Evolutionary conservation across 768 basidiomycete genomes (phyloP).

Genomic region (Tulasnella sp.): DNA sequence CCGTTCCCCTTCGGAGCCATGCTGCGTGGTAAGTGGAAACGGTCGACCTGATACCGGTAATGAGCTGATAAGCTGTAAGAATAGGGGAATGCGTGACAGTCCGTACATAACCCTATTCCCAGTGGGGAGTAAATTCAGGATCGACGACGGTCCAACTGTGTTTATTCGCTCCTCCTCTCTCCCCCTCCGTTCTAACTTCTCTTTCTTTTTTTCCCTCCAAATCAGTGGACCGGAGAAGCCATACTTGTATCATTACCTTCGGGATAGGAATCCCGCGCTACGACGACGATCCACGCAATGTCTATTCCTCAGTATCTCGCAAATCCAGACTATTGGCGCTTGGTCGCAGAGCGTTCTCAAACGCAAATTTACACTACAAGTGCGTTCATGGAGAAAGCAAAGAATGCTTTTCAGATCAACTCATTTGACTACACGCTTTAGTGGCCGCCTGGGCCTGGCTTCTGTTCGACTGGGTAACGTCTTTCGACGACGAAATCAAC

Average conservation of each 20-base stretch:
- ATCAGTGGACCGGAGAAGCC: not conserved
- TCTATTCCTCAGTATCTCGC: not conserved
- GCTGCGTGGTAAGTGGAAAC: not conserved
- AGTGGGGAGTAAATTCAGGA: not conserved
- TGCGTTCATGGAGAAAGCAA: not conserved
- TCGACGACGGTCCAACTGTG: not conserved
- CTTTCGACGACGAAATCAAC: constrained; percentile 19
- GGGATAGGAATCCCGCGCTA: not conserved
- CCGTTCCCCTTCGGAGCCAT: not conserved
- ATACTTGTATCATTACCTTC: not conserved
- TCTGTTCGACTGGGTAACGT: constrained; percentile 22
- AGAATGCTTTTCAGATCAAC: not conserved
- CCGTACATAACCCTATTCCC: not conserved
- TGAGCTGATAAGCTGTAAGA: not conserved
- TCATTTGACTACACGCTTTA: not conserved
- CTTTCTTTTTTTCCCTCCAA: not conserved
- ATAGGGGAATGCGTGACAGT: not conserved
- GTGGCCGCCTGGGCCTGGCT: constrained; percentile 30
- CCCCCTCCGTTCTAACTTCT: not conserved
- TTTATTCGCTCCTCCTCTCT: not conserved
- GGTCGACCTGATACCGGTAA: not conserved
- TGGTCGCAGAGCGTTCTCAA: constrained; percentile 10
- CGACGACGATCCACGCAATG: not conserved
- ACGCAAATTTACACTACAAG: constrained; percentile 10
- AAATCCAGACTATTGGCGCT: not conserved